Evolutionary conservation across 768 basidiomycete genomes (phyloP).

Genomic region (Auricularia sp.): DNA sequence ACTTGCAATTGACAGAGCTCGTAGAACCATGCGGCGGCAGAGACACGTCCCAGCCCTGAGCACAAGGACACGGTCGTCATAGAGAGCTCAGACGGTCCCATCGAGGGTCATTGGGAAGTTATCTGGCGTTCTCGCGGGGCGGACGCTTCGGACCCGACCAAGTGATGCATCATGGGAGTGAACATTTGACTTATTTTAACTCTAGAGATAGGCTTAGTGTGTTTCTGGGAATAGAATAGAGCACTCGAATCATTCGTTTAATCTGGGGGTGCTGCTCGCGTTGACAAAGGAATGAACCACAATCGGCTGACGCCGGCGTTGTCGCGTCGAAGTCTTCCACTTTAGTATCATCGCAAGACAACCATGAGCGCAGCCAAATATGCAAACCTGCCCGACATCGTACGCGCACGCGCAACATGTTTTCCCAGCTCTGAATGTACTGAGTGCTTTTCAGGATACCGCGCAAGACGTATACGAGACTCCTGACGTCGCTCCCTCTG

Average conservation of each 20-base stretch:
- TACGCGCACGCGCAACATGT: conserved; percentile 28
- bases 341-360: background rate
- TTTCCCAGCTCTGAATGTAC: background rate
- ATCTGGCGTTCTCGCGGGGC: background rate
- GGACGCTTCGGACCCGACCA: background rate
- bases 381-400: conserved; percentile 85
- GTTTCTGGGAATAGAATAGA: background rate
- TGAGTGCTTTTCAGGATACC: conserved; percentile 51
- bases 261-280: no score
- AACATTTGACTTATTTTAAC: background rate
- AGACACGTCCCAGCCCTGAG: background rate
- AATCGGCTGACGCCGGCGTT: background rate
- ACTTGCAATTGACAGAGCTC: background rate
- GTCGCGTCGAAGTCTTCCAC: background rate
- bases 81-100: background rate
- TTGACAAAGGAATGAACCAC: background rate
- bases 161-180: background rate
- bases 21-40: background rate
- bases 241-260: background rate
- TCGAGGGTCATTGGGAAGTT: background rate
- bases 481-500: conserved; percentile 56
- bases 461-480: conserved; percentile 91
- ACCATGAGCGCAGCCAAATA: conserved; percentile 68
- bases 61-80: background rate
- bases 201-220: no score